phyloP scores from a whole-genome alignment of 192 early-diverging fungal genomes.

The Phycomyces nitens region DNA sequence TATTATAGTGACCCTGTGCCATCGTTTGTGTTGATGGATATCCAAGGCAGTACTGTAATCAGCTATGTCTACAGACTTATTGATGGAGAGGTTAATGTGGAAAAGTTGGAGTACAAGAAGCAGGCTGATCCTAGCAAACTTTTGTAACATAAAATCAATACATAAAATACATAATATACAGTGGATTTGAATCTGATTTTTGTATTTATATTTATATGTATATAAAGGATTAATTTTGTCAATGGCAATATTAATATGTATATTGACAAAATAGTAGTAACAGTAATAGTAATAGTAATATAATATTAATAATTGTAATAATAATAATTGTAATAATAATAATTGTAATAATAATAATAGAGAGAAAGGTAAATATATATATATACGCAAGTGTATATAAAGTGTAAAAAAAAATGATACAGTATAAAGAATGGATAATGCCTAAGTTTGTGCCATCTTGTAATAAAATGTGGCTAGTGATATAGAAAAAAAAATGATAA shows the following conservation, averaged over 20 bases:
- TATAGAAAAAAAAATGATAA: background rate
- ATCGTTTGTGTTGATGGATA: conserved; percentile 95
- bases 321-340: too few species aligned
- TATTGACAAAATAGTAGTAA: background rate
- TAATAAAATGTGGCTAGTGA: too few species aligned
- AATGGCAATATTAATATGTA: background rate
- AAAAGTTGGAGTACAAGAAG: conserved; percentile 87
- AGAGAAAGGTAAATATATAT: too few species aligned
- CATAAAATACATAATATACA: background rate
- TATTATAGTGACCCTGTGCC: conserved; percentile 63
- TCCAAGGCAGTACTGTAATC: conserved; percentile 69
- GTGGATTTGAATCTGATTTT: background rate
- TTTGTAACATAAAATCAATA: conserved; percentile 20
- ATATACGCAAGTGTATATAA: too few species aligned
- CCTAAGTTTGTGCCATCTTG: too few species aligned
- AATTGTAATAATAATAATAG: too few species aligned
- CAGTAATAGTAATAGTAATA: background rate
- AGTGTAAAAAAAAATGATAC: too few species aligned
- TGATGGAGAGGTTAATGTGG: conserved; percentile 88
- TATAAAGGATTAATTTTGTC: background rate
- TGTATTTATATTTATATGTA: background rate
- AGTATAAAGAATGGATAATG: too few species aligned
- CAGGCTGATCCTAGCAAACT: conserved; percentile 27
- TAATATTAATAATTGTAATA: background rate
- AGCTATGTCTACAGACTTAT: conserved; percentile 94